A percentile compares a stretch with the other conserved stretches of the same genome.
phyloP scores from a whole-genome alignment of 768 basidiomycete genomes.

The Amanita phalloides region DNA sequence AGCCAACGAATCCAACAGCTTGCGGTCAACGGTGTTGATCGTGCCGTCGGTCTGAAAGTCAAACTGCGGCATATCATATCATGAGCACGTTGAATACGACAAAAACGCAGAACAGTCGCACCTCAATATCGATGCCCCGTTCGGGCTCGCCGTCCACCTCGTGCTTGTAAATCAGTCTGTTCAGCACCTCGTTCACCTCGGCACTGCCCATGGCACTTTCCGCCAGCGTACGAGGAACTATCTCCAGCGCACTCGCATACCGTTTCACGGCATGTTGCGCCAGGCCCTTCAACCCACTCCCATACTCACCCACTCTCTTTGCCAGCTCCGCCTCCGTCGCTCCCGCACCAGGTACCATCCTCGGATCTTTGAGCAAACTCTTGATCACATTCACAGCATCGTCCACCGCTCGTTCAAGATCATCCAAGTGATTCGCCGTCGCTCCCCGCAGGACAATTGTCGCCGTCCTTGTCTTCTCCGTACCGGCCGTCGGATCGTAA shows the following conservation, averaged over 20 bases:
- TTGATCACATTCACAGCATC: slow-evolving; percentile 97
- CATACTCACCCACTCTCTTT: slow-evolving; percentile 73
- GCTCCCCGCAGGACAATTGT: slow-evolving; percentile 95
- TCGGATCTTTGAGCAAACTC: slow-evolving; percentile 77
- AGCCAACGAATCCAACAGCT: slow-evolving; percentile 80
- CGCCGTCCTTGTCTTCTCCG: slow-evolving; percentile 78
- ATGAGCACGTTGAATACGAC: neutral
- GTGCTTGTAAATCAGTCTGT: slow-evolving; percentile 84
- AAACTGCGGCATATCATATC: slow-evolving; percentile 28
- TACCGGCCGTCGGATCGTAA: slow-evolving; percentile 35
- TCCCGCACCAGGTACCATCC: slow-evolving; percentile 90
- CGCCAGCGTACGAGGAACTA: slow-evolving; percentile 83
- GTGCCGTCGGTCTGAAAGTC: slow-evolving; percentile 63
- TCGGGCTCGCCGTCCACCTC: slow-evolving; percentile 60
- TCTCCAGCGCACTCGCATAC: slow-evolving; percentile 84
- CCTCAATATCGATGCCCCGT: slow-evolving; percentile 89
- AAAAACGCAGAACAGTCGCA: slow-evolving; percentile 16
- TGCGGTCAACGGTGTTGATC: slow-evolving; percentile 44
- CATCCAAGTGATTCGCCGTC: slow-evolving; percentile 89
- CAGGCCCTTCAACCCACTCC: slow-evolving; percentile 80
- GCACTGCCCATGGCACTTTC: slow-evolving; percentile 92
- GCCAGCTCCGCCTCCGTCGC: slow-evolving; percentile 93
- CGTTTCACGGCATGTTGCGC: slow-evolving; percentile 89
- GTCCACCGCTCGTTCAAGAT: slow-evolving; percentile 92
- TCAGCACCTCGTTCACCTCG: slow-evolving; percentile 88